These are phyloP conservation scores for Isabelozyma pseudorhagii DNA, from an alignment of 805 yeast species.

Conservation along the genomic window DNA sequence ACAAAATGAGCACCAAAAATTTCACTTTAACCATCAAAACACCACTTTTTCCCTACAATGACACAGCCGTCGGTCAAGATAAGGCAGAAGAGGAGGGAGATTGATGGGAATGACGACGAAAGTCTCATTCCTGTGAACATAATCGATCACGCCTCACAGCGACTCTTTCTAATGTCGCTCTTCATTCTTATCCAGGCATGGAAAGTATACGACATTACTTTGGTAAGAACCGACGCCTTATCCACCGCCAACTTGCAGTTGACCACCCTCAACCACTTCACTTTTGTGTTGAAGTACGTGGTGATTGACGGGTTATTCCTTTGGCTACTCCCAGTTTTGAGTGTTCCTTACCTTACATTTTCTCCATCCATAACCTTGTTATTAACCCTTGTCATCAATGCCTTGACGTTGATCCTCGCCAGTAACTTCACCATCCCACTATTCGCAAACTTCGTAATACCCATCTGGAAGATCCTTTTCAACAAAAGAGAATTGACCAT, in stretches of 20 bases:
- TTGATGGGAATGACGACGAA: background rate
- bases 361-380: slow-evolving; percentile 51
- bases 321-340: slow-evolving; percentile 68
- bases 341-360: slow-evolving; percentile 73
- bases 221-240: slow-evolving; percentile 46
- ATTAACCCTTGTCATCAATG: slow-evolving; percentile 45
- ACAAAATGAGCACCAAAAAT: background rate
- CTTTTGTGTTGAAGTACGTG: slow-evolving; percentile 67
- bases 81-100: background rate
- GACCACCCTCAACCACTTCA: slow-evolving; percentile 45
- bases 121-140: slow-evolving; percentile 54
- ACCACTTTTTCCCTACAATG: background rate
- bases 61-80: background rate
- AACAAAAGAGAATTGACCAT: slow-evolving; percentile 49
- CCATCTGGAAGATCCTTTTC: slow-evolving; percentile 43
- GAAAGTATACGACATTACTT: slow-evolving; percentile 70
- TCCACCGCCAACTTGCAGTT: slow-evolving; percentile 28
- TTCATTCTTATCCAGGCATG: slow-evolving; percentile 80
- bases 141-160: slow-evolving; percentile 74
- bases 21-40: background rate
- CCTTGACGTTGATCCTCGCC: slow-evolving; percentile 52
- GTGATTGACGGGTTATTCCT: slow-evolving; percentile 69
- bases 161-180: slow-evolving; percentile 61
- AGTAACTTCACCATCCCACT: slow-evolving; percentile 50
- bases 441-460: slow-evolving; percentile 24